A percentile compares a stretch with the other conserved stretches of the same genome.
Conservation (phyloP, 768 basidiomycete genomes). For the Suillus ampliporus region DNA sequence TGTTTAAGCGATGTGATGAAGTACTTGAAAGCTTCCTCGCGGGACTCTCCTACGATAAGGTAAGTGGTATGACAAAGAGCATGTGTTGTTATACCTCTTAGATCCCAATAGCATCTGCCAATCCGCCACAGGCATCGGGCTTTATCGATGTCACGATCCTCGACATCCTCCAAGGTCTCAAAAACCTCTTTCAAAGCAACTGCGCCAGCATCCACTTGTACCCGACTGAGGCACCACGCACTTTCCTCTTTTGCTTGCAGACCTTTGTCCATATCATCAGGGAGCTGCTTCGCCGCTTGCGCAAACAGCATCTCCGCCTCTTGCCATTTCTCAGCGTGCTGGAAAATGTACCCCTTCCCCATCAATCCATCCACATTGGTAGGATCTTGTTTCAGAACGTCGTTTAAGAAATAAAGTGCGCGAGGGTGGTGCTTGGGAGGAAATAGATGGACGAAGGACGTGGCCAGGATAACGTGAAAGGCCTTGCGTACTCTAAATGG, state of each 20-base stretch:
- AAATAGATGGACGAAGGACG: slow-evolving; percentile 81
- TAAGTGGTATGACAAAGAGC: neutral
- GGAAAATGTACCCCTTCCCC: slow-evolving; percentile 75
- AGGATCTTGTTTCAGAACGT: slow-evolving; percentile 67
- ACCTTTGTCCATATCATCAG: slow-evolving; percentile 50
- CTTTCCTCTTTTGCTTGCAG: slow-evolving; percentile 78
- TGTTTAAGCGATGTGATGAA: slow-evolving; percentile 84
- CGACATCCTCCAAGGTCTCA: slow-evolving; percentile 47
- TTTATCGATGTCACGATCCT: slow-evolving; percentile 58
- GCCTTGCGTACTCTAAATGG: slow-evolving; percentile 62
- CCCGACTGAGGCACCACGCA: slow-evolving; percentile 76
- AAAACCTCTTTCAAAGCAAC: slow-evolving; percentile 55
- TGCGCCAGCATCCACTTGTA: slow-evolving; percentile 57
- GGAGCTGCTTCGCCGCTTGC: slow-evolving; percentile 54
- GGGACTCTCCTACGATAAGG: slow-evolving; percentile 45
- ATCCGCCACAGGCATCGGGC: slow-evolving; percentile 88
- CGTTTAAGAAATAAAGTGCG: slow-evolving; percentile 75
- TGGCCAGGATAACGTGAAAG: slow-evolving; percentile 74
- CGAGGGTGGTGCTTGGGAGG: slow-evolving; percentile 89
- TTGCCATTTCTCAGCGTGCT: slow-evolving; percentile 67
- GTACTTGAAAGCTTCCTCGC: slow-evolving; percentile 73
- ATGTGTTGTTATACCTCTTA: slow-evolving; percentile 54
- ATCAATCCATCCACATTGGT: slow-evolving; percentile 71
- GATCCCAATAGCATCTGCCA: slow-evolving; percentile 76
- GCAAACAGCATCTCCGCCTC: slow-evolving; percentile 70